Conservation (phyloP, 495 filamentous ascomycete genomes). For the Penicillium fimorum region DNA sequence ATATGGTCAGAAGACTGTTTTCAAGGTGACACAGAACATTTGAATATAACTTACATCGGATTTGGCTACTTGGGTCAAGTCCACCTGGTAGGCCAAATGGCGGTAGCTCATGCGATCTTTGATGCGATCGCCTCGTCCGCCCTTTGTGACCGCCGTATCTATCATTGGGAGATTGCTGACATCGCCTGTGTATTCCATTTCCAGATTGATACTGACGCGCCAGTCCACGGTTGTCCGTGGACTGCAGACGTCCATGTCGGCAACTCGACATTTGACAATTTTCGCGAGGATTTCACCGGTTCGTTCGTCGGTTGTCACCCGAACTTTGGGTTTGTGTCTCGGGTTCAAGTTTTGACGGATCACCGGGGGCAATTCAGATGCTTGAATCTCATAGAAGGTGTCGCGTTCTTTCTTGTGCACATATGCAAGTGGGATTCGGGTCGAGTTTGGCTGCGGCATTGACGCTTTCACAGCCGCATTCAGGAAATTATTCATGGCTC, state of each 20-base stretch:
- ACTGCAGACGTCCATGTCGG: constrained; percentile 76
- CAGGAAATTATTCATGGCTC: constrained; percentile 72
- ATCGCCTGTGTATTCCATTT: constrained; percentile 80
- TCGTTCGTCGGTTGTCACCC: constrained; percentile 74
- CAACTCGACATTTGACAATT: constrained; percentile 86
- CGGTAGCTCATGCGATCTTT: constrained; percentile 90
- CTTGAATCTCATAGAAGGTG: constrained; percentile 73
- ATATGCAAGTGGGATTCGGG: constrained; percentile 72
- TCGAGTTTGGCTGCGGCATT: constrained; percentile 34
- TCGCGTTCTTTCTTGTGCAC: constrained; percentile 78
- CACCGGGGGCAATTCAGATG: constrained; percentile 52
- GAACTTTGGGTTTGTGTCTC: constrained; percentile 64
- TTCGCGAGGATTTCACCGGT: constrained; percentile 70
- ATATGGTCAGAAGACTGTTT: constrained; percentile 20
- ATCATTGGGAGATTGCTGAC: constrained; percentile 49
- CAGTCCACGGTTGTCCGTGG: constrained; percentile 74
- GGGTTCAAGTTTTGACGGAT: constrained; percentile 56
- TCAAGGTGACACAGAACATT: constrained; percentile 4
- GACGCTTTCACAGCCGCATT: constrained; percentile 62
- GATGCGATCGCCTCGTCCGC: constrained; percentile 57
- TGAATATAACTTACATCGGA: constrained; percentile 51
- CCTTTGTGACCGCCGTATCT: constrained; percentile 24
- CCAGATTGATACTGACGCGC: constrained; percentile 84
- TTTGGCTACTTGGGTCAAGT: constrained; percentile 81
- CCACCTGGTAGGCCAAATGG: constrained; percentile 80